Conservation (phyloP, 495 filamentous ascomycete genomes). For the Evernia prunastri region DNA sequence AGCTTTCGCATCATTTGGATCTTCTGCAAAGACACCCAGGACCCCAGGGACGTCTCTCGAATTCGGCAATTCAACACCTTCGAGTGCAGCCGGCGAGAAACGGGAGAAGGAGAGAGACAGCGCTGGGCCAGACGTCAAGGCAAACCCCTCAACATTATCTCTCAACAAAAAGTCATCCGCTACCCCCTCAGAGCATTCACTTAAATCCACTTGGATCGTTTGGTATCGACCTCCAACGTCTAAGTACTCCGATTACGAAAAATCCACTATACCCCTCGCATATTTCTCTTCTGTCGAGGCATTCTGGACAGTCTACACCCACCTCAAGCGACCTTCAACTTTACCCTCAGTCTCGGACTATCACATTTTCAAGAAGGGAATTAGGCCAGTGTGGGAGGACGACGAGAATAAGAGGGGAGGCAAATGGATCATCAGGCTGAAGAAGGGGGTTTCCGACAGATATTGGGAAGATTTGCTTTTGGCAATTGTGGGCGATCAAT, state of each 20-base stretch:
- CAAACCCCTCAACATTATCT: conserved; percentile 38
- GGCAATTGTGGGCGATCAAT: conserved; percentile 90
- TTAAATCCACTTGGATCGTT: conserved; percentile 90
- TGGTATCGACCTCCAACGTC: conserved; percentile 94
- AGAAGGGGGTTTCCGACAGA: conserved; percentile 92
- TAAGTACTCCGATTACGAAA: conserved; percentile 98
- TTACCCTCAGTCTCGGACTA: conserved; percentile 94
- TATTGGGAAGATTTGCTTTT: conserved; percentile 97
- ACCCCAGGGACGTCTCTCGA: conserved; percentile 77
- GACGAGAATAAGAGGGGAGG: conserved; percentile 92
- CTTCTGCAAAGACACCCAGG: conserved; percentile 75
- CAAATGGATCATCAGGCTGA: conserved; percentile 93
- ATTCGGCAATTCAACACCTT: conserved; percentile 45
- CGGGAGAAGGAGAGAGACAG: conserved; percentile 51
- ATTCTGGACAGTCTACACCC: conserved; percentile 87
- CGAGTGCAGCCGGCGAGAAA: conserved; percentile 59
- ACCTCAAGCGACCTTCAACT: conserved; percentile 81
- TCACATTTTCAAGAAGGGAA: conserved; percentile 95
- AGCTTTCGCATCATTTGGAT: conserved; percentile 95
- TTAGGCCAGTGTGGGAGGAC: conserved; percentile 97
- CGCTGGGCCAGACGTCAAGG: conserved; percentile 41
- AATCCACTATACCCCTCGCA: conserved; percentile 83
- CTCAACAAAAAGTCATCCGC: conserved; percentile 34
- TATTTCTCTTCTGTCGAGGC: conserved; percentile 76
- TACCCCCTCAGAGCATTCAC: conserved; percentile 46